A percentile compares a stretch with the other conserved stretches of the same genome.
phyloP scores from a whole-genome alignment of 495 filamentous ascomycete species.

The Tuber brumale region DNA sequence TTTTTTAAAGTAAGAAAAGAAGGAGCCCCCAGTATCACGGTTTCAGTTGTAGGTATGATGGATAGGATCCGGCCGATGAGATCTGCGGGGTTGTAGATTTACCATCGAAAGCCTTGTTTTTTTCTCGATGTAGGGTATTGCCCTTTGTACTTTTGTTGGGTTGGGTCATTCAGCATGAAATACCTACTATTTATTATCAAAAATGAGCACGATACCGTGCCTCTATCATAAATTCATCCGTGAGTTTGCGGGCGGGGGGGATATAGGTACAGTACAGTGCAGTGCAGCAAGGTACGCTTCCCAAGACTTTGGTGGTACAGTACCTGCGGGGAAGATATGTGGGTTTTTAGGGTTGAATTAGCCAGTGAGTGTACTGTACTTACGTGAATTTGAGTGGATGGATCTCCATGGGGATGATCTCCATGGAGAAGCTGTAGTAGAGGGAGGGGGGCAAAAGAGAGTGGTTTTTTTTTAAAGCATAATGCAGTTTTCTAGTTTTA shows the following conservation, averaged over 20 bases:
- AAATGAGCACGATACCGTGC: too few species aligned
- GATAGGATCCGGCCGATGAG: not conserved
- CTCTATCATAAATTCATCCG: too few species aligned
- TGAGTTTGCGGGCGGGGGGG: too few species aligned
- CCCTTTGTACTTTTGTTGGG: not conserved
- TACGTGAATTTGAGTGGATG: not conserved
- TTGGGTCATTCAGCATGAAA: not conserved
- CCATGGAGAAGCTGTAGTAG: not conserved
- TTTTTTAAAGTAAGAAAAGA: not conserved
- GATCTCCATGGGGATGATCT: constrained; percentile 4
- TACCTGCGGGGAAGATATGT: too few species aligned
- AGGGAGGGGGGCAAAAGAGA: not conserved
- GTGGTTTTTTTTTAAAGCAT: not conserved
- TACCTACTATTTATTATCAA: too few species aligned
- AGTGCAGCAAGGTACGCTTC: not conserved
- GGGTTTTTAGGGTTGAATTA: not conserved
- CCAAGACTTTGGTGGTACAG: not conserved
- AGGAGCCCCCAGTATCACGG: not conserved
- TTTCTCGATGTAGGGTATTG: not conserved
- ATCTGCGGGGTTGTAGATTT: not conserved
- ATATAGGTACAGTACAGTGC: not conserved
- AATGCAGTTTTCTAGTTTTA: not conserved
- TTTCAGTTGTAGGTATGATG: not conserved
- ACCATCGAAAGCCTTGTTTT: not conserved
- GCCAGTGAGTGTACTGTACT: not conserved